Percentiles rank a stretch among this genome's conserved stretches.
Conservation (phyloP, 2,329 filamentous ascomycete species). For the Zasmidium cellare region DNA sequence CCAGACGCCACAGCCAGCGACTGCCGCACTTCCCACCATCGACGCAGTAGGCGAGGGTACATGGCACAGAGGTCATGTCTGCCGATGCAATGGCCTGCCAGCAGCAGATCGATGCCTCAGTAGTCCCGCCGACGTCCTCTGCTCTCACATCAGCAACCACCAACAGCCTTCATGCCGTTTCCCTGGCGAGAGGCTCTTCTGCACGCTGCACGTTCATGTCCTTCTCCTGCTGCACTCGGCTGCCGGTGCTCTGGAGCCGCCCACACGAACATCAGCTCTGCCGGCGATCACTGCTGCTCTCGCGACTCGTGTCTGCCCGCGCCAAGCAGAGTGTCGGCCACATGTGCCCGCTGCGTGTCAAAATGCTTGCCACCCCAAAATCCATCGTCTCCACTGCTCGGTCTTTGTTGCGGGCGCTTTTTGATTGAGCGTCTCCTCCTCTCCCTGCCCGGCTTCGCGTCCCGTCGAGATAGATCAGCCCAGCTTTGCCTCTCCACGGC, state of each 20-base stretch:
- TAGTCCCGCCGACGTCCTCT: neutral
- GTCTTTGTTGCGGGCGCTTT: neutral
- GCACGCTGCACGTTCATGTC: neutral
- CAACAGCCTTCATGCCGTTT: neutral
- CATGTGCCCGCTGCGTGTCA: constrained; percentile 6
- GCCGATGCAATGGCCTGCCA: constrained; percentile 5
- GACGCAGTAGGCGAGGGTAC: no score
- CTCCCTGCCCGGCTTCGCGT: neutral
- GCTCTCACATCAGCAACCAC: neutral
- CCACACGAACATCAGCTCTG: constrained; percentile 3
- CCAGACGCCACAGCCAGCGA: neutral
- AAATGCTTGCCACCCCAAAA: constrained; percentile 5
- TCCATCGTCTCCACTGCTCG: constrained; percentile 3
- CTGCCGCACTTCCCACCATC: neutral
- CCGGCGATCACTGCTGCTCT: neutral
- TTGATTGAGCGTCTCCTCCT: no score
- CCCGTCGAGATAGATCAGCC: neutral
- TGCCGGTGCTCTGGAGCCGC: neutral
- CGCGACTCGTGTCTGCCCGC: neutral
- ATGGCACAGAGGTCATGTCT: no score
- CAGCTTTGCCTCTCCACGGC: neutral
- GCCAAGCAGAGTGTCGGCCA: neutral
- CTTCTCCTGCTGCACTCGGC: neutral
- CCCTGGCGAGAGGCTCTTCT: neutral
- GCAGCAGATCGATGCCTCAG: neutral